Base-by-base conservation (phyloP, 352 stramenopile genomes). In the Pythium aristosporum region DNA sequence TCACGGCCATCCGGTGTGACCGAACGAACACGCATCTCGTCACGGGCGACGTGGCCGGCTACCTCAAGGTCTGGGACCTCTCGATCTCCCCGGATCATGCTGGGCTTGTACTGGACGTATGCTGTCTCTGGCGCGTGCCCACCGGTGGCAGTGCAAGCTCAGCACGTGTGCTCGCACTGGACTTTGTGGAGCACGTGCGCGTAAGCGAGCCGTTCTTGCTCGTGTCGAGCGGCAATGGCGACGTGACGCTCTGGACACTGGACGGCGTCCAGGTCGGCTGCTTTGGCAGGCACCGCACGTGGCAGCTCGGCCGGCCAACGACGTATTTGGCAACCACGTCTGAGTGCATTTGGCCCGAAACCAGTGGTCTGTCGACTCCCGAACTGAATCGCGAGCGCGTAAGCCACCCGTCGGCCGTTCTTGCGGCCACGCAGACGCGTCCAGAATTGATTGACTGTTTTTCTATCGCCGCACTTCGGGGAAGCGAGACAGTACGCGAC, bases 201-300 rank as follows among this genome's bases (percentile, higher is more conserved):
- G 68, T 82, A 18, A 55, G 68, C 0, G 81, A 92, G 53, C 37
- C 88, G n/a, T 92, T 79, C 57, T 36, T 92, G 32, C 53, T 92
- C 6, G 56, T 90, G 23, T 81, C 81, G 0, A 85, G 77, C 55
- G 79, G 67, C 12, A 85, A 87, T 56, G 81, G 81, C 7, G 81
- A 89, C 41, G 76, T 92, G 32, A 88, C 67, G 57, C n/a, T 92
- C 15, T 92, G 83, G 83, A 89, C 83, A 11, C 49, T 92, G 15
- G 79, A 89, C 37, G 82, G 83, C 16, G 70, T 89, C 2, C 75
- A 87, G 30, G 73, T 92, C 0, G 83, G 83, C 10, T 80, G 73
- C 39, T 90, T 92, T 65, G 83, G 83, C 18, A 77, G 77, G 5
- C 83, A 90, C 23, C 77, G 74, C 8, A 46, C 58, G 34, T 92